Base-by-base conservation (phyloP, 2,329 filamentous ascomycete genomes). In the Coniosporium tulheliwenetii region DNA sequence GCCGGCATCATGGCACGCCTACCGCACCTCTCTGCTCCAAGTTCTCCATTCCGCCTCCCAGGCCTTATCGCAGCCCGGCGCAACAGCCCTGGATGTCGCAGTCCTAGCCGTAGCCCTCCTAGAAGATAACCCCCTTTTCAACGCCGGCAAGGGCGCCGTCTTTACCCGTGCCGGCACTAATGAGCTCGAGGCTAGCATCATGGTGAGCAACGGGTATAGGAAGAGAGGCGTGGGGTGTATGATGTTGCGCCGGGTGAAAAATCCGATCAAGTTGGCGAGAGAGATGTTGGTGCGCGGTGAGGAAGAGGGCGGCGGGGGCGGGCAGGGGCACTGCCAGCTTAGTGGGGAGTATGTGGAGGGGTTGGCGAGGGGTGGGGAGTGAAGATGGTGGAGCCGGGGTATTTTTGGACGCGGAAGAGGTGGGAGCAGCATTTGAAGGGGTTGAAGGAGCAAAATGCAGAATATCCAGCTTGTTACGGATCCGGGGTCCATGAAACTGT, bases 171-270 rank as follows among this genome's bases (percentile, higher is more conserved):
- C 81, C 48, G 87, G 86, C 13, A 72, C 78, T 46, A 86, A 87
- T 56, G 83, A 94, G 63, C 77, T 93, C 45, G 86, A 94, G 61
- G 83, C 84, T 1, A 83, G 77, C 8, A 74, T 93, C 39, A 93
- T 93, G 85, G 81, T 93, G 0, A 82, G 80, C 2, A 69, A 70
- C 26, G 81, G 79, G 0, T 66, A 68, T 42, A 71, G 75, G 34
- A 94, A 93, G 65, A 74, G 84, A 31, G 85, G 78, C 12, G 81
- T 84, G 0, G 84, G 83, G 2, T 76, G 85, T 5, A 83, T 83
- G 63, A 74, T 84, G 2, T 58, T 93, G 10, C 71, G 69, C 5
- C 74, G 69, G 35, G 81, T 91, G n/a, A 78, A 78, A 48, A 86
- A 93, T 54, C 86, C 86, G 0, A 79, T 94, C 44, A 64, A 75